Evolutionary conservation across 225 moss, liverwort and hornwort species (phyloP).

Genomic region (Polytrichum commune): DNA sequence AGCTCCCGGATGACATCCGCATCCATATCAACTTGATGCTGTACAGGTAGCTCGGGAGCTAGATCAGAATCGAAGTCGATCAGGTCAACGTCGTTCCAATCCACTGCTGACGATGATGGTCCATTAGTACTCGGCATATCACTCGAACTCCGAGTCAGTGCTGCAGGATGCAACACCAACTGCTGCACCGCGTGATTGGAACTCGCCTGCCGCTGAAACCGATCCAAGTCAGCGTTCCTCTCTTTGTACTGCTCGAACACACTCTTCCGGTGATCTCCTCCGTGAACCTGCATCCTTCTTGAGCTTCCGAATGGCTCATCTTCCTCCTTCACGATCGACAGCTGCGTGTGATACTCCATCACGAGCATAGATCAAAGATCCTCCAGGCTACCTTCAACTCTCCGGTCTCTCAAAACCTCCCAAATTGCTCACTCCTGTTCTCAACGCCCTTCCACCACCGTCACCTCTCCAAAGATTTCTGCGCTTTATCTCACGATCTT

Average conservation of each 20-base stretch:
- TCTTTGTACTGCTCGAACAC: neutral
- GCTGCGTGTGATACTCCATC: constrained; percentile 28
- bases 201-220: constrained; percentile 13
- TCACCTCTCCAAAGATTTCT: no score
- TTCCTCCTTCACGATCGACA: constrained; percentile 25
- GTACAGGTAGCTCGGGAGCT: neutral
- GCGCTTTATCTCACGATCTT: no score
- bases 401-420: neutral
- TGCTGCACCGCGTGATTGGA: constrained; percentile 15
- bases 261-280: neutral
- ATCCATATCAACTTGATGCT: constrained; percentile 10
- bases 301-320: constrained; percentile 9
- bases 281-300: neutral
- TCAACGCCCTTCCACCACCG: neutral
- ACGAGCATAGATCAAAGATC: constrained; percentile 15
- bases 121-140: neutral
- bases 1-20: constrained; percentile 18
- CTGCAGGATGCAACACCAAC: constrained; percentile 1
- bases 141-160: constrained; percentile 14
- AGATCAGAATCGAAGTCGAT: constrained; percentile 22
- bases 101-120: neutral
- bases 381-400: no score
- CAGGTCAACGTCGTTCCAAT: constrained; percentile 26
- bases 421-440: neutral
- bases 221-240: neutral